Evolutionary conservation across 192 early-diverging fungal species (phyloP), one percentile per base, ranked within the genome.

Genomic region (Coemansia sp.): DNA sequence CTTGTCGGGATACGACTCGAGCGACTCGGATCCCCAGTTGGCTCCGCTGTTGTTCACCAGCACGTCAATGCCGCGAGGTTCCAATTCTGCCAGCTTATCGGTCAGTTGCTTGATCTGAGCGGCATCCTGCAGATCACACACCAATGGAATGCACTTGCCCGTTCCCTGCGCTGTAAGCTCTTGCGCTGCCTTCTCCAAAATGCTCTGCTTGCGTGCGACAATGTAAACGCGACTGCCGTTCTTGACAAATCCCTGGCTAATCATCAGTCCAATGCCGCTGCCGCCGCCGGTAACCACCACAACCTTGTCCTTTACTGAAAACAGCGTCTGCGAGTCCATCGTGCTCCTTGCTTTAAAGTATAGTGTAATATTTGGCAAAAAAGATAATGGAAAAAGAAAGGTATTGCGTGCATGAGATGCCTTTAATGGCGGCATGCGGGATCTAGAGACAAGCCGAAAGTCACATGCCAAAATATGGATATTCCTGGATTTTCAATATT

Each of bases 221-320:
- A 97, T 95, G 72, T 95, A 97, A 22, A 97, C 95, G 70, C 83
- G 89, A 59, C 91, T 93, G 12, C 94, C 94, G 84, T 91, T 92
- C 61, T 84, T 86, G 26, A 95, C 87, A 49, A 93, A 89, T 19
- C 89, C 90, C 54, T 85, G 60, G 10, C 84, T 68, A 40, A 89
- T 84, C 87, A 89, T 86, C 57, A 73, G 65, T 19, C 69, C 66
- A 20, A 74, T 65, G 31, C 86, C 87, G 28, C 85, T 78, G 28
- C 84, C 82, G 60, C 89, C 90, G 48, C 93, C 93, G 15, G 91
- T 94, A 34, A 94, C 83, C 36, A 94, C 78, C 23, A 88, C 91
- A 36, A 91, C 86, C 74, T 94, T 93, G 79, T 84, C 87, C 64
- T 87, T 85, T 60, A 92, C 86, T 10, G 73, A 83, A 65, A 86